Base-by-base conservation (phyloP, 2,329 filamentous ascomycete species). In the Xylariaceae sp. region DNA sequence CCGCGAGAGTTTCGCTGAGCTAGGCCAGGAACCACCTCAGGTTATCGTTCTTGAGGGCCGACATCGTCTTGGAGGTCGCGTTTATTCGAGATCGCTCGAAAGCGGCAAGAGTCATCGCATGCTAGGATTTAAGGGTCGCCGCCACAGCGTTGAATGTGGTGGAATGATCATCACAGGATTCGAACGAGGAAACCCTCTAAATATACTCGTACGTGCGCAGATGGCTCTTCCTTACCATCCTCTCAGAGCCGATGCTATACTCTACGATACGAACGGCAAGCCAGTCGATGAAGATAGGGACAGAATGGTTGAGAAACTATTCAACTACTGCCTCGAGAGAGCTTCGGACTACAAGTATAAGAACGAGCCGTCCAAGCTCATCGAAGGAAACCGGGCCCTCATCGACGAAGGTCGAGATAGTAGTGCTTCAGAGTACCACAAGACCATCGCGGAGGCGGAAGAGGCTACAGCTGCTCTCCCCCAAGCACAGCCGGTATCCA, bases 161-260 rank as follows among this genome's bases (percentile, higher is more conserved):
- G 94, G 93, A 57, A 96, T 99, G 81, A 97, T 99, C 61, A 92
- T 99, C 62, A 97, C 95, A 39, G 94, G 94, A 0, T 99, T 97
- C 72, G 92, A 97, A 66, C 85, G 90, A 65, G 95, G 95, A 15
- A 99, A 99, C 68, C 94, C 94, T 4, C 77, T 99, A 67, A 95
- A 97, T 71, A 85, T 92, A 53, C 85, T 99, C 61, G 87, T 99
- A 58, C 87, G 94, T 66, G 92, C 90, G 13, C 95, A 99, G 74
- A 81, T 99, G 53, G 89, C 88, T 30, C 81, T 99, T 17, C 87
- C 87, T 13, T 97, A 96, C 71, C 91, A 97, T 73, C 80, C 88
- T 23, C 79, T 99, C 61, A 87, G 86, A 65, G 79, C 85, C n/a
- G 84, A 86, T 45, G 93, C 93, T 13, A 94, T 91, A 7, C 86